A percentile compares a stretch with the other conserved stretches of the same genome.
phyloP scores from a whole-genome alignment of 2,329 filamentous ascomycete species.

The Ceratocystis destructans region DNA sequence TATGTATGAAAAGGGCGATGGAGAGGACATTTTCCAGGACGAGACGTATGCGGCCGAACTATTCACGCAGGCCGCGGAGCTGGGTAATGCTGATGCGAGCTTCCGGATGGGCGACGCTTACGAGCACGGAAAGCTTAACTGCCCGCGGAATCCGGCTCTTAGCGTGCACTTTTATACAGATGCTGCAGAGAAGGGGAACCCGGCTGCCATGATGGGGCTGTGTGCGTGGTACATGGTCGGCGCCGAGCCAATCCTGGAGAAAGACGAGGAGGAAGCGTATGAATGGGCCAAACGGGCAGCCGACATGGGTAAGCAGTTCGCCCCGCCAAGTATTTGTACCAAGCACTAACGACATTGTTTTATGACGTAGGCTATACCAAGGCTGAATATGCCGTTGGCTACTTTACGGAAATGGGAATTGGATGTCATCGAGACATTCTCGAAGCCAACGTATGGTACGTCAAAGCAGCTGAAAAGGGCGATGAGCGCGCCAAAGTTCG shows the following conservation, averaged over 20 bases:
- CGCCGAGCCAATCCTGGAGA: constrained; percentile 79
- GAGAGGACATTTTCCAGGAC: constrained; percentile 86
- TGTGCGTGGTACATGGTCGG: constrained; percentile 99
- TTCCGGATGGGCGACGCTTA: constrained; percentile 92
- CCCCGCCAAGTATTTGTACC: background rate
- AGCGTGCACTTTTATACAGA: constrained; percentile 97
- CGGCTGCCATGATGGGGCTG: constrained; percentile 90
- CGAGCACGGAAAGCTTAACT: constrained; percentile 77
- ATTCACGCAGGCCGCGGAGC: constrained; percentile 84
- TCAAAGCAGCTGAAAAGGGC: constrained; percentile 82
- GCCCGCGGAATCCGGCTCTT: constrained; percentile 78
- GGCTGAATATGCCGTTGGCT: constrained; percentile 89
- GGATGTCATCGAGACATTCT: constrained; percentile 88
- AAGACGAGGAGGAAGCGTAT: constrained; percentile 90
- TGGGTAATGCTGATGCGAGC: constrained; percentile 76
- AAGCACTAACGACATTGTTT: background rate
- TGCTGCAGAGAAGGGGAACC: constrained; percentile 71
- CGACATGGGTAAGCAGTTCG: constrained; percentile 54
- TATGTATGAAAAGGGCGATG: constrained; percentile 84
- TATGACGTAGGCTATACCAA: constrained; percentile 42
- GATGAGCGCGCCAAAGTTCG: constrained; percentile 82
- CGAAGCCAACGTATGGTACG: constrained; percentile 97
- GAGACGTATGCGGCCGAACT: constrained; percentile 82
- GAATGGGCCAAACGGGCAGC: constrained; percentile 88
- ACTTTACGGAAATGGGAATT: constrained; percentile 98